Base-by-base conservation (phyloP, 2,329 filamentous ascomycete species). In the Podosphaera aphanis region DNA sequence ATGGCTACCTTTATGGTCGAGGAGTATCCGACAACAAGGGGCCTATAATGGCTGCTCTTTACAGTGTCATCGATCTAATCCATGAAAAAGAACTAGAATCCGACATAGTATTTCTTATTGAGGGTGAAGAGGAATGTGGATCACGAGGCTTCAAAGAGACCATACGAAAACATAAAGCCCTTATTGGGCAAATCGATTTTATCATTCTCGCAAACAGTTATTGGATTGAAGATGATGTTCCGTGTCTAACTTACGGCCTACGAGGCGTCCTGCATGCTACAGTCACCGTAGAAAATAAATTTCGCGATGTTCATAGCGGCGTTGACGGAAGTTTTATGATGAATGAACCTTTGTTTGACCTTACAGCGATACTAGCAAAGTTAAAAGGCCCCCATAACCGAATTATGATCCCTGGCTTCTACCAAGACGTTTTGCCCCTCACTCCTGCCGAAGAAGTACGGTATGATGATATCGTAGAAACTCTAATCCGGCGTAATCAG, bases 11-110 rank as follows among this genome's bases (percentile, higher is more conserved):
- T 1, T 95, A 98, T 52, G 90, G 90, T 2, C 81, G 90, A 55
- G 90, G 90, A n/a, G 83, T 92, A 13, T 92, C 85, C 42, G 90
- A 98, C 61, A 95, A 98, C 64, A 98, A 98, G 61, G 90, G 92
- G 0, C 90, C 90, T 0, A 84, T 94, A 49, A 74, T 98, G 57
- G 88, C 92, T 1, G 90, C 90, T 1, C 70, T 98, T 0, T 95
- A 92, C 57, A 90, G 88, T 0, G 88, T 92, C 1, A 83, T 88
- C 0, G 88, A 95, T 55, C 66, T 98, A 2, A 75, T 83, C 51
- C 79, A 88, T 51, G 76, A 81, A n/a, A 83, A 93, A 54, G 70
- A 74, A 16, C 69, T 98, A 1, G 79, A 79, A 45, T 85, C 85
- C 35, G 86, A 98, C 54, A 78, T 98, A 46, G 71, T 93, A 23